Percentiles rank a stretch among this genome's conserved stretches.
phyloP scores from a whole-genome alignment of 1,139 yeast genomes.

The Blastobotrys illinoisensis region DNA sequence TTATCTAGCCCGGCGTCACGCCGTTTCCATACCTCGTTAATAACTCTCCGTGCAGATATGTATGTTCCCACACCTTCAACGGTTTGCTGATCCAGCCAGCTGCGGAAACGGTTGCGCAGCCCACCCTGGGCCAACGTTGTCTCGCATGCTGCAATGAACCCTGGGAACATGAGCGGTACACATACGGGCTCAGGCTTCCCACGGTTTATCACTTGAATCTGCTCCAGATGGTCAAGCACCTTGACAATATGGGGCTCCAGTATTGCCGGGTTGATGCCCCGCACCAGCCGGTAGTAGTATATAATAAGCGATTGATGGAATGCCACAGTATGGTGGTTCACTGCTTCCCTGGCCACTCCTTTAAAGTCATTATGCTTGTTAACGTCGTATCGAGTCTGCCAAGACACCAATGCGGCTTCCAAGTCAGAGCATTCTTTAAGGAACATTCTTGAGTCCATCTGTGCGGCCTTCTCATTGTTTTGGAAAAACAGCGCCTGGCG shows the following conservation, averaged over 20 bases:
- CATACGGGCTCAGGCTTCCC: conserved; percentile 54
- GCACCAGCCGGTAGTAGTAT: conserved; percentile 67
- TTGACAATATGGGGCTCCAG: conserved; percentile 56
- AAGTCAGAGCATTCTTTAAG: conserved; percentile 42
- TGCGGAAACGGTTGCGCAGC: conserved; percentile 61
- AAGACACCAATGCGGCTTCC: conserved; percentile 48
- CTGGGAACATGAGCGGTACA: conserved; percentile 83
- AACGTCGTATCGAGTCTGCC: conserved; percentile 46
- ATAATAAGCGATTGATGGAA: conserved; percentile 70
- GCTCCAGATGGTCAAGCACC: conserved; percentile 61
- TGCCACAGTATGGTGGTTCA: conserved; percentile 78
- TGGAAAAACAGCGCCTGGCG: conserved; percentile 54
- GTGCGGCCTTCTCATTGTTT: conserved; percentile 35
- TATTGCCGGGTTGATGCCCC: conserved; percentile 46
- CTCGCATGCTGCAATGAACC: conserved; percentile 84
- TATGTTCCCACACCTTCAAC: conserved; percentile 74
- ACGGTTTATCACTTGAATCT: conserved; percentile 47
- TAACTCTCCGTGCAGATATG: conserved; percentile 79
- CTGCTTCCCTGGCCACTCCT: conserved; percentile 47
- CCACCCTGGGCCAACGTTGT: conserved; percentile 46
- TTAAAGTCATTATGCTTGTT: conserved; percentile 24
- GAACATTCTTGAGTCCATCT: background rate
- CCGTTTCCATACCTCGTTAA: conserved; percentile 83
- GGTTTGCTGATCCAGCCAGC: conserved; percentile 79
- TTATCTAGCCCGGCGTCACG: conserved; percentile 52